A percentile compares a stretch with the other conserved stretches of the same genome.
Conservation (phyloP, 306 rosid species). For the Sechiopsis laciniata region DNA sequence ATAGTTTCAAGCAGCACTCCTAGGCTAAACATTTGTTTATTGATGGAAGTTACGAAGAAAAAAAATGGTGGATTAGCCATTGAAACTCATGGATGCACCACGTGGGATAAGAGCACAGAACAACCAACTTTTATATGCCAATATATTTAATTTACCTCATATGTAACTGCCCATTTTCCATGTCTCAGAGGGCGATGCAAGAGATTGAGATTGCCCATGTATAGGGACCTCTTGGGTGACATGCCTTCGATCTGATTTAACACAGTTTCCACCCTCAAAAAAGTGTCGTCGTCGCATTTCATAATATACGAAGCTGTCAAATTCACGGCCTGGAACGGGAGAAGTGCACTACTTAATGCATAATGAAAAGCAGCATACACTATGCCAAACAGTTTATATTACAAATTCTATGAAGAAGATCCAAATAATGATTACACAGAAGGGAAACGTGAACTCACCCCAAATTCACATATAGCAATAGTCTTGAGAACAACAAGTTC, state of each 20-base stretch:
- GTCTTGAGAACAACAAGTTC: constrained; percentile 97
- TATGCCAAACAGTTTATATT: neutral
- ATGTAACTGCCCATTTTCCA: constrained; percentile 96
- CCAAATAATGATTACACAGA: neutral
- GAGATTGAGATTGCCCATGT: constrained; percentile 98
- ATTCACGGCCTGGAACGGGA: constrained; percentile 62
- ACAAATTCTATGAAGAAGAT: neutral
- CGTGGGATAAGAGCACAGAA: constrained; percentile 5
- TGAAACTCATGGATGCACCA: constrained; percentile 2
- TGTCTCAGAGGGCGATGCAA: constrained; percentile 88
- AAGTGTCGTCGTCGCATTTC: constrained; percentile 93
- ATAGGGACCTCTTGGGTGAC: constrained; percentile 54
- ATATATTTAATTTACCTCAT: constrained; percentile 53
- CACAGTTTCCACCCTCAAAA: constrained; percentile 73
- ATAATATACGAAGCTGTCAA: constrained; percentile 66
- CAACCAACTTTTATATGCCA: constrained; percentile 8
- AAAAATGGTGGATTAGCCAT: neutral
- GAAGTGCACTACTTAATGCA: constrained; percentile 19
- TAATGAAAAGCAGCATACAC: constrained; percentile 9
- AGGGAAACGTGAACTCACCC: constrained; percentile 49
- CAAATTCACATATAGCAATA: constrained; percentile 85
- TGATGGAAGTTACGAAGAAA: neutral
- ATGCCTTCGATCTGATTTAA: constrained; percentile 65
- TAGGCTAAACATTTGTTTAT: neutral
- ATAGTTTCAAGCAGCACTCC: neutral